Evolutionary conservation across 23 red algal genomes (phyloP).

Genomic region (Chondrus crispus): DNA sequence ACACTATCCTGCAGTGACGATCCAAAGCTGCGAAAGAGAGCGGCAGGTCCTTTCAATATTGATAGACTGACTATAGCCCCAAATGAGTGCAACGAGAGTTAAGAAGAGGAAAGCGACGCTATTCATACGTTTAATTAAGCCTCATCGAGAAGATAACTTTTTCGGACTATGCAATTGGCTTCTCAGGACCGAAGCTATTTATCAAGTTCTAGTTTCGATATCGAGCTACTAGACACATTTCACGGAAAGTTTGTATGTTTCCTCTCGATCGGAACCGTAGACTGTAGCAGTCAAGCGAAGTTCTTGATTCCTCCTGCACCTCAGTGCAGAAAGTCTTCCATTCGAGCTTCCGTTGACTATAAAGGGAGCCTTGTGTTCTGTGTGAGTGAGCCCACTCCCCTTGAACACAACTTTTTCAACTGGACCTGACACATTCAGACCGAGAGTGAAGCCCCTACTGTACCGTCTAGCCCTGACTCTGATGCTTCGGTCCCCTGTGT

Average conservation of each 20-base stretch:
- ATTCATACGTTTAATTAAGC: too few species aligned
- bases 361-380: slow-evolving; percentile 19
- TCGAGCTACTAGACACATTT: neutral
- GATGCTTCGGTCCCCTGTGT: neutral
- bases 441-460: slow-evolving; percentile 28
- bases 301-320: neutral
- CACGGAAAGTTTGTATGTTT: neutral
- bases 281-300: neutral
- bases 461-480: neutral
- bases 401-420: slow-evolving; percentile 18
- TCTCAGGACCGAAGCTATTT: too few species aligned
- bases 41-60: too few species aligned
- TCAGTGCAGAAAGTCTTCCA: neutral
- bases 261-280: neutral
- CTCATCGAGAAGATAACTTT: too few species aligned
- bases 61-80: too few species aligned
- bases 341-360: slow-evolving; percentile 41
- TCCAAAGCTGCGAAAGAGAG: too few species aligned
- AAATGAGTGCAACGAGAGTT: too few species aligned
- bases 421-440: neutral
- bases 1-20: too few species aligned
- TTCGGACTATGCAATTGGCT: too few species aligned
- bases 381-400: neutral
- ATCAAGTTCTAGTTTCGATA: too few species aligned
- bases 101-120: too few species aligned